Base-by-base conservation (phyloP, 179 eudicot species). In the Pouteria campechiana region DNA sequence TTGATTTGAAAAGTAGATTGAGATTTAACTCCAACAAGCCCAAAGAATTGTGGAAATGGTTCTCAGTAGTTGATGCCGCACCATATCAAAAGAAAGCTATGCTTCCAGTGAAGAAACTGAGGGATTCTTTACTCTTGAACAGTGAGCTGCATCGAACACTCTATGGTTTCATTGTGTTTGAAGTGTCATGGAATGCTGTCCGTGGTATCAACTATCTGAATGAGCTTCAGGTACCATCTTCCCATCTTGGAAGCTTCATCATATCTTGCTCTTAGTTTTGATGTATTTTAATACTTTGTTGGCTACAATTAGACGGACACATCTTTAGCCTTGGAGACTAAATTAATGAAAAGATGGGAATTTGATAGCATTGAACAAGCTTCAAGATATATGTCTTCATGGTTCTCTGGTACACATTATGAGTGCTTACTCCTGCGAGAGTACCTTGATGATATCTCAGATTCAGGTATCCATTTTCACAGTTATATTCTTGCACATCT, bases 341-440 rank as follows among this genome's bases (percentile, higher is more conserved):
- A 79, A 60, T 61, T 50, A 50, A 79, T 90, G 98, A 82, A 65
- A 58, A 74, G 96, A 60, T 86, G 98, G 98, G 98, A 90, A 63
- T 90, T 90, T 52, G 96, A 79, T 61, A 82, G 82, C 62, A 64
- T 82, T 40, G 52, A 41, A 31, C 84, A 90, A 63, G 98, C 98
- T 60, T 70, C 68, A 3, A 55, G 52, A 39, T 52, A 63, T 64
- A 68, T 79, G 45, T 52, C 78, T 17, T 79, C 80, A 17, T 90
- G 96, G 98, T 86, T 86, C 60, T 61, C 83, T 17, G 98, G 98
- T 65, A 86, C 87, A 32, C 41, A 32, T 10, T 25, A 37, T 32
- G 98, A 76, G 55, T 75, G 51, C 59, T 57, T 46, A 66, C 58
- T 70, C 37, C 57, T 90, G 70, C 69, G 75, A 65, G 75, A 77